Evolutionary conservation across 768 basidiomycete genomes (phyloP).

Genomic region (Mycena haematopus): DNA sequence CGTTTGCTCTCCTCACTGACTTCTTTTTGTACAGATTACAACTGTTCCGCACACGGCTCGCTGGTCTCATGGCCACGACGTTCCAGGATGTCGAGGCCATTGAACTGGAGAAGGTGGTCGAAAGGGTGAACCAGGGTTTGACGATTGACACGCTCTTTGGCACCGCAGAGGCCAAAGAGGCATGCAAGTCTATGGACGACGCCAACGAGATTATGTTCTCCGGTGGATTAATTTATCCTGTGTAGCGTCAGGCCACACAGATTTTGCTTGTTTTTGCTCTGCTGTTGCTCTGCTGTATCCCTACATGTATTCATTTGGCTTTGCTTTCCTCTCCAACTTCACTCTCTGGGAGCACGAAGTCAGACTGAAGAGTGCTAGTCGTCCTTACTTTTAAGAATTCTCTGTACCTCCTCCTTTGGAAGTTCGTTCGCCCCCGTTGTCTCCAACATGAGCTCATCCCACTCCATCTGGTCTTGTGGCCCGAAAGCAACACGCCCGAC

Average conservation of each 20-base stretch:
- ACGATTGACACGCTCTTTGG: slow-evolving; percentile 74
- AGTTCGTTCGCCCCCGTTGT: slow-evolving; percentile 67
- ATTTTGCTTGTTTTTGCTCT: background rate
- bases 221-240: slow-evolving; percentile 48
- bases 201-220: slow-evolving; percentile 87
- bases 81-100: slow-evolving; percentile 82
- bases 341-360: background rate
- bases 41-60: slow-evolving; percentile 82
- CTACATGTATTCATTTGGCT: slow-evolving; percentile 8
- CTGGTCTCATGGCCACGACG: slow-evolving; percentile 68
- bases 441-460: slow-evolving; percentile 61
- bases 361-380: slow-evolving; percentile 29
- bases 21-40: slow-evolving; percentile 56
- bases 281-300: slow-evolving; percentile 18
- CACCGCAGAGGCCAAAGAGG: slow-evolving; percentile 77
- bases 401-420: slow-evolving; percentile 63
- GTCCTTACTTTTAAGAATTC: slow-evolving; percentile 56
- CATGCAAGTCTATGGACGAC: slow-evolving; percentile 78
- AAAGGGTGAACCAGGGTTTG: slow-evolving; percentile 80
- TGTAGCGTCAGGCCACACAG: slow-evolving; percentile 16
- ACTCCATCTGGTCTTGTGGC: slow-evolving; percentile 50
- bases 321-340: background rate
- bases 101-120: slow-evolving; percentile 71
- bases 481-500: slow-evolving; percentile 59
- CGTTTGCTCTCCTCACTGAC: slow-evolving; percentile 19